Evolutionary conservation across 2,329 filamentous ascomycete species (phyloP).

Genomic region (Penicillium brevicompactum): DNA sequence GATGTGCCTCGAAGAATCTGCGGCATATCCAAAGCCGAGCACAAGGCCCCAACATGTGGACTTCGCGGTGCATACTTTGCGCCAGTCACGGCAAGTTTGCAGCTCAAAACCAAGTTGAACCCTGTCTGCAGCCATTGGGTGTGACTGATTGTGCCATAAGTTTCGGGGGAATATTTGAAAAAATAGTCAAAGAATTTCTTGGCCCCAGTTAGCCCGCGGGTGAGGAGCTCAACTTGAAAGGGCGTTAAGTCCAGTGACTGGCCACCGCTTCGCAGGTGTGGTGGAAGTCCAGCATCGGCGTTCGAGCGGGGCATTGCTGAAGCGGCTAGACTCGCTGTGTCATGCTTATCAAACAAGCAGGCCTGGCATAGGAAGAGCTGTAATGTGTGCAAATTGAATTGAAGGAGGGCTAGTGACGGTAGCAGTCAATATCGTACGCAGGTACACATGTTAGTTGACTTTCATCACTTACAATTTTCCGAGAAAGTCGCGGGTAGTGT

Average conservation of each 20-base stretch:
- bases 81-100: conserved; percentile 4
- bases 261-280: not conserved
- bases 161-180: not conserved
- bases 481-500: not conserved
- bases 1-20: not conserved
- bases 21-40: conserved; percentile 2
- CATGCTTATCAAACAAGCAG: conserved; percentile 6
- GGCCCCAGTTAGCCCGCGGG: not conserved
- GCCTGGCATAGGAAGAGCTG: conserved; percentile 6
- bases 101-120: conserved; percentile 4
- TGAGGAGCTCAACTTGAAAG: conserved; percentile 1
- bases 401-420: not conserved
- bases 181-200: conserved; percentile 3
- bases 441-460: not conserved
- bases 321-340: not conserved
- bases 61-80: conserved; percentile 1
- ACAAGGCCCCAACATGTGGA: not conserved
- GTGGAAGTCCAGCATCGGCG: not conserved
- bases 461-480: not conserved
- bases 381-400: conserved; percentile 1
- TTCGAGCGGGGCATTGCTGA: not conserved
- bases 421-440: not conserved
- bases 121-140: conserved; percentile 5
- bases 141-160: not conserved
- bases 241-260: not conserved